These are phyloP conservation scores for Luzula sylvatica DNA, from an alignment of 176 grass and related monocot genomes.

Conservation along the genomic window DNA sequence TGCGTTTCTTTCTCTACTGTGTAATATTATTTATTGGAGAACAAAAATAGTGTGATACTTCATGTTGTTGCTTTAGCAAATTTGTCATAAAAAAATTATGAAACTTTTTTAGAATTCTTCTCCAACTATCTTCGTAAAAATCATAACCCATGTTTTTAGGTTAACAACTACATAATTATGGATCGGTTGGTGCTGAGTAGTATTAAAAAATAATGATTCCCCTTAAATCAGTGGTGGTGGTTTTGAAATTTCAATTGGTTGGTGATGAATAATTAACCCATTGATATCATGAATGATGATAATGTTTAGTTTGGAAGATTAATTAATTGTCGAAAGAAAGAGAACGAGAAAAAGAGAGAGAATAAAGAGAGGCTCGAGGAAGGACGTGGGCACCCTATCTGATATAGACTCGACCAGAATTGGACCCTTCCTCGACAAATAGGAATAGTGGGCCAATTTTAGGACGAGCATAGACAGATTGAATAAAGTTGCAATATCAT, in stretches of 20 bases:
- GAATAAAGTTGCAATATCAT: too few relatives aligned
- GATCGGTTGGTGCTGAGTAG: constrained; percentile 1
- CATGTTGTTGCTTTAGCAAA: constrained; percentile 7
- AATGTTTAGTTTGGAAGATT: not conserved
- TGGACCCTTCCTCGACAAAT: not conserved
- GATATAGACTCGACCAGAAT: not conserved
- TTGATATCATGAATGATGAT: not conserved
- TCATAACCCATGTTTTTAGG: not conserved
- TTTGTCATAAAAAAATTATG: not conserved
- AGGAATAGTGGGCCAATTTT: not conserved
- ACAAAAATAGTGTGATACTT: constrained; percentile 24
- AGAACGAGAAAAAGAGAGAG: not conserved
- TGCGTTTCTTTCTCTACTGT: not conserved
- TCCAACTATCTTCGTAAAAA: not conserved
- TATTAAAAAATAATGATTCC: not conserved
- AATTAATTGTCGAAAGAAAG: constrained; percentile 9
- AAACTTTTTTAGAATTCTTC: not conserved
- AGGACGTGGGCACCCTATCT: constrained; percentile 4
- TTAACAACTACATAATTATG: not conserved
- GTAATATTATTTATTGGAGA: constrained; percentile 11
- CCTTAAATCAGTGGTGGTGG: too few relatives aligned
- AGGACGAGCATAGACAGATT: too few relatives aligned
- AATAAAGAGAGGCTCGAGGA: not conserved
- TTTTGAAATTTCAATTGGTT: not conserved
- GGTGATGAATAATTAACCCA: not conserved